phyloP scores from a whole-genome alignment of 2,329 filamentous ascomycete genomes.

The Huntiella moniliformis region DNA sequence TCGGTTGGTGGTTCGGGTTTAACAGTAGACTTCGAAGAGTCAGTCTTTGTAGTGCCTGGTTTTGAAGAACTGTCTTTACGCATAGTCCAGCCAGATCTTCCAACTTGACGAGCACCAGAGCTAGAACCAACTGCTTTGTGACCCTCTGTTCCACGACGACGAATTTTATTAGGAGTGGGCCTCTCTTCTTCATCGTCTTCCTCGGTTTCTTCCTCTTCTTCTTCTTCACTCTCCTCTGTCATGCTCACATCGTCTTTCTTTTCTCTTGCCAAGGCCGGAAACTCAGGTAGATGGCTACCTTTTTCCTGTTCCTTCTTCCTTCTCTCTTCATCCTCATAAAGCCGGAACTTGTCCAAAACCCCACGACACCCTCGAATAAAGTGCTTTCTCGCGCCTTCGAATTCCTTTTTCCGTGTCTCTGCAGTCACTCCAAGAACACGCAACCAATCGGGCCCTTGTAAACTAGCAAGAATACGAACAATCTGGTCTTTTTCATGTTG shows the following conservation, averaged over 20 bases:
- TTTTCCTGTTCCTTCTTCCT: conserved; percentile 60
- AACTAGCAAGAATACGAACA: conserved; percentile 51
- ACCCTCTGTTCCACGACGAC: no score
- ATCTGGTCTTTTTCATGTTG: conserved; percentile 50
- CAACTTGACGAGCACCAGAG: no score
- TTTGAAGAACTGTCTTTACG: no score
- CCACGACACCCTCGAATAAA: conserved; percentile 69
- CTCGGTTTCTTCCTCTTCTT: neutral
- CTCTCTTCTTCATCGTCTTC: neutral
- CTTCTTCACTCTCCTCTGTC: neutral
- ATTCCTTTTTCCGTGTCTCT: conserved; percentile 69
- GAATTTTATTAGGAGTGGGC: neutral
- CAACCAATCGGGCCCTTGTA: conserved; percentile 85
- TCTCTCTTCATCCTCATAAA: conserved; percentile 76
- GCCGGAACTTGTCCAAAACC: conserved; percentile 70
- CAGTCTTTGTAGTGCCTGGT: no score
- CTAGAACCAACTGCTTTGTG: no score
- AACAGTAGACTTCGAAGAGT: no score
- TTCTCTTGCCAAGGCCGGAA: conserved; percentile 12
- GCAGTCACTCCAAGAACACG: conserved; percentile 77
- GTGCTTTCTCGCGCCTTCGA: conserved; percentile 66
- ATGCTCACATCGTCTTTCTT: conserved; percentile 12
- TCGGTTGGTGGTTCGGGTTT: no score
- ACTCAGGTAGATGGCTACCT: conserved; percentile 16
- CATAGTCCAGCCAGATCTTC: no score